Evolutionary conservation across 192 early-diverging fungal genomes (phyloP).

Genomic region (Podochytrium sp.): DNA sequence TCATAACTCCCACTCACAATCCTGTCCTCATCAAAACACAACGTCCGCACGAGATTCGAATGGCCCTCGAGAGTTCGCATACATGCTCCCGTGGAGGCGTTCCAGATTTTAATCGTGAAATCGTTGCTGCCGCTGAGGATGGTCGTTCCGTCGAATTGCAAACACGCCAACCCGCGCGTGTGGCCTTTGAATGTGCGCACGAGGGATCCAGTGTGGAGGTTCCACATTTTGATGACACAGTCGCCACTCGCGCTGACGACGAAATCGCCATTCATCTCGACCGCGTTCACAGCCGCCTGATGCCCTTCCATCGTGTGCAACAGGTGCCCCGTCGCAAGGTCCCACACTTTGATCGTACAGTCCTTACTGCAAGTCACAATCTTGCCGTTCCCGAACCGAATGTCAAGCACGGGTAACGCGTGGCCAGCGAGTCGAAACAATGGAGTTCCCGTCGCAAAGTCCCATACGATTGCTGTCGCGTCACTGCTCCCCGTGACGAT

Average conservation of each 20-base stretch:
- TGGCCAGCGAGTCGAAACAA: conserved; percentile 72
- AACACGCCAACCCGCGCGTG: conserved; percentile 48
- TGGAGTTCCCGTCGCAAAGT: conserved; percentile 53
- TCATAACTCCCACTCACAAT: conserved; percentile 95
- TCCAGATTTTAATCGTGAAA: conserved; percentile 49
- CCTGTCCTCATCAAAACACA: conserved; percentile 79
- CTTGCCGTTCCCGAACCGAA: conserved; percentile 74
- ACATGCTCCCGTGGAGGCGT: conserved; percentile 44
- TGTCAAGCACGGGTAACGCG: conserved; percentile 79
- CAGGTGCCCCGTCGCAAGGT: conserved; percentile 57
- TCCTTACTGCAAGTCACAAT: conserved; percentile 94
- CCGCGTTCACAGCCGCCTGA: conserved; percentile 92
- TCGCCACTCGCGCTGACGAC: conserved; percentile 77
- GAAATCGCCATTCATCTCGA: conserved; percentile 71
- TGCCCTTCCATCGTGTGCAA: conserved; percentile 77
- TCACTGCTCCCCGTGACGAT: conserved; percentile 60
- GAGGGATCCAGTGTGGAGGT: conserved; percentile 43
- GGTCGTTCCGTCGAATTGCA: conserved; percentile 42
- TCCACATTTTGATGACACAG: conserved; percentile 76
- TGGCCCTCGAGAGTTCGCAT: conserved; percentile 65
- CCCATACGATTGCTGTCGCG: conserved; percentile 56
- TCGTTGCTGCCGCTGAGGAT: conserved; percentile 55
- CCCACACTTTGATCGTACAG: conserved; percentile 88
- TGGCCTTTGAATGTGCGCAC: conserved; percentile 43
- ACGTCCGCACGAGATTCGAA: conserved; percentile 86